phyloP scores from a whole-genome alignment of 83 land plant species.

The Larix sibirica region DNA sequence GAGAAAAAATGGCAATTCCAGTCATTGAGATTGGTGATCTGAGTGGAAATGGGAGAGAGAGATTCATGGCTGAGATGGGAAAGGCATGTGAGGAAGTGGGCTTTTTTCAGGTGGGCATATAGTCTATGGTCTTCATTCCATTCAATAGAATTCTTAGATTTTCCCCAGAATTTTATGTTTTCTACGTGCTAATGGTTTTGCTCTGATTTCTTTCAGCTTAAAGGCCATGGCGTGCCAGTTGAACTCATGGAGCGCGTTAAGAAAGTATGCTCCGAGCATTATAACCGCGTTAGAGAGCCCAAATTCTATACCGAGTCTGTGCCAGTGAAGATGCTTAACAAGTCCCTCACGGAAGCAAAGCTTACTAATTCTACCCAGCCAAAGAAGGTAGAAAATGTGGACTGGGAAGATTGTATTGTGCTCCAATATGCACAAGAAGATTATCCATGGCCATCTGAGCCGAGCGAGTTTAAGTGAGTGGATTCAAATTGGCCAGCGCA shows the following conservation, averaged over 20 bases:
- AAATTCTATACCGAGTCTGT: neutral
- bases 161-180: no score
- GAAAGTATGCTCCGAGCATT: neutral
- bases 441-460: slow-evolving; percentile 7
- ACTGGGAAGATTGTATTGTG: slow-evolving; percentile 10
- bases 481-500: no score
- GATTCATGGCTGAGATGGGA: no score
- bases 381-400: slow-evolving; percentile 10
- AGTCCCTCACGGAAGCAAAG: neutral
- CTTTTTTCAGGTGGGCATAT: no score
- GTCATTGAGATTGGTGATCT: no score
- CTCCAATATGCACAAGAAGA: neutral
- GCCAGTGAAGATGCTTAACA: neutral
- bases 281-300: neutral
- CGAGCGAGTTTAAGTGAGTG: slow-evolving; percentile 4
- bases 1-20: no score
- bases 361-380: neutral
- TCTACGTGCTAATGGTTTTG: no score
- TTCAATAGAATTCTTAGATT: no score
- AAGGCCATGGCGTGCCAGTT: neutral
- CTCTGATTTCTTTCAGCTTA: neutral
- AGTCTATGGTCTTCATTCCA: no score
- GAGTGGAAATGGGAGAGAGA: no score
- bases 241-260: slow-evolving; percentile 3
- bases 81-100: no score